Evolutionary conservation across 768 basidiomycete genomes (phyloP), one percentile per base, ranked within the genome.

Genomic region (Lactifluus hygrophoroides): DNA sequence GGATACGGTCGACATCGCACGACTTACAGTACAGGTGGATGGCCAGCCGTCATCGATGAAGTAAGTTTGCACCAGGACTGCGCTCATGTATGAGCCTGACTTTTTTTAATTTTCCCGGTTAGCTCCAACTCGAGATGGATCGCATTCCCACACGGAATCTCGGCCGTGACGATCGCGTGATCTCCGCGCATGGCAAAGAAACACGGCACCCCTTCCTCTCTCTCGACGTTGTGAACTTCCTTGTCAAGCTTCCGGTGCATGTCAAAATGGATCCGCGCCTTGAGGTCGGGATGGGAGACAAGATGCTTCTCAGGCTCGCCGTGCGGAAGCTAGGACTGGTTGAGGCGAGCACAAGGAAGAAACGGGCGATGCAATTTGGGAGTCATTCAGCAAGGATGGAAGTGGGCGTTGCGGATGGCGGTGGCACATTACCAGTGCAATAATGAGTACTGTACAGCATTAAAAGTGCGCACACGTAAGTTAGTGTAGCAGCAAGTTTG

Each of bases 361-460:
- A 99, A 73, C 71, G 89, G 58, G 96, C 96, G 14, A 96, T 97
- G 89, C 96, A 98, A 67, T 99, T 99, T 73, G 95, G 95, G 17
- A 89, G 82, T 66, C 83, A 85, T 71, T 88, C 90, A 30, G 90
- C 90, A 17, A 75, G 89, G 58, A 91, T 93, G 90, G 83, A 85
- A 58, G 69, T 67, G 17, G 84, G 82, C 3, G 80, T 81, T 47
- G 72, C 70, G 17, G 72, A 76, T 52, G 71, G 64, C 57, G 77
- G 78, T 37, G 88, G 86, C 42, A 28, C 49, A 47, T 49, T 45
- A 32, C n/a, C 46, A 2, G 49, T 49, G 21, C 23, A 17, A 21
- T 61, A 47, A n/a, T n/a, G n/a, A n/a, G n/a, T n/a, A n/a, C n/a
- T n/a, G n/a, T n/a, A n/a, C n/a, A n/a, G n/a, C n/a, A n/a, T n/a